phyloP scores from a whole-genome alignment of 192 early-diverging fungal species.

The Oehlia diaphana region DNA sequence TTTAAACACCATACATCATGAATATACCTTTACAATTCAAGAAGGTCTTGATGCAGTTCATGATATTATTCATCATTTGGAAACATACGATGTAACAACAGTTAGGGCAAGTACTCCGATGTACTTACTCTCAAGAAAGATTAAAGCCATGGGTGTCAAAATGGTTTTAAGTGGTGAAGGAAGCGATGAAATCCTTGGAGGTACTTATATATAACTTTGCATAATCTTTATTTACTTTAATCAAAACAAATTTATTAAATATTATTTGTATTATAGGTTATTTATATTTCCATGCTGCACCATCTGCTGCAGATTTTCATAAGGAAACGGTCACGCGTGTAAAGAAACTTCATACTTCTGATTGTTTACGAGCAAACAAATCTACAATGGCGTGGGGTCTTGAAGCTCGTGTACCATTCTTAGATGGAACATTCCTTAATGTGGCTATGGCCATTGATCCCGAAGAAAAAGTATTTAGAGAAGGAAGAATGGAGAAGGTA shows the following conservation, averaged over 20 bases:
- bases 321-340: conserved; percentile 89
- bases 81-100: conserved; percentile 99
- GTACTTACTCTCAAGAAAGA: conserved; percentile 97
- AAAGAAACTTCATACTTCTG: conserved; percentile 96
- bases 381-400: conserved; percentile 99
- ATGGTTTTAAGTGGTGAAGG: conserved; percentile 99
- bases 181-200: conserved; percentile 92
- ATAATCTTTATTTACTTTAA: neutral
- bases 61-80: conserved; percentile 96
- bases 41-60: conserved; percentile 94
- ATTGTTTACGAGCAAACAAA: conserved; percentile 98
- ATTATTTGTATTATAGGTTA: conserved; percentile 60
- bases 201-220: neutral
- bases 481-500: conserved; percentile 84
- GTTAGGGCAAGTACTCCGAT: conserved; percentile 98
- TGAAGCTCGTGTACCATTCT: conserved; percentile 97
- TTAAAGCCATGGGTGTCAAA: conserved; percentile 98
- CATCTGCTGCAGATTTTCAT: conserved; percentile 79
- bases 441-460: conserved; percentile 88
- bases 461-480: conserved; percentile 76
- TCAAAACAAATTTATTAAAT: neutral
- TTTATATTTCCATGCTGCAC: conserved; percentile 96
- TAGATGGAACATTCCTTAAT: conserved; percentile 91
- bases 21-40: conserved; percentile 94
- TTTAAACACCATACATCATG: conserved; percentile 91